Evolutionary conservation across 371 early-diverging fungal species (phyloP), one percentile per base, ranked within the genome.

Genomic region (Zancudomyces culisetae): DNA sequence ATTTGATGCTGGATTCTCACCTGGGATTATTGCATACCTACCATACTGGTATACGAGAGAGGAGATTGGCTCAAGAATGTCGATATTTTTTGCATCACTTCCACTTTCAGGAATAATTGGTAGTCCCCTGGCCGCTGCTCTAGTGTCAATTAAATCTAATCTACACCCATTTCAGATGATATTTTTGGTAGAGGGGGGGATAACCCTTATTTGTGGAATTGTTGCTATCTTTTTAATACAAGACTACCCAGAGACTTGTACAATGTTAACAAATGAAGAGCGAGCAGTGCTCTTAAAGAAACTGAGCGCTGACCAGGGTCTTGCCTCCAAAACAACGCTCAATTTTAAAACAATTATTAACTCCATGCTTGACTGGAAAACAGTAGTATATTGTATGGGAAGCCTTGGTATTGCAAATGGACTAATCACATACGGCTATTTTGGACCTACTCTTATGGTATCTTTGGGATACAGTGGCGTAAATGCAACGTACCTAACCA

Each of bases 51-150:
- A 66, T 43, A 54, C 57, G 1, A 58, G 60, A 54, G 30, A 29
- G 15, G 61, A 61, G 59, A 57, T 66, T 2, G 57, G 57, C 19
- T 60, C 56, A 18, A 63, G 68, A 24, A 45, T 67, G 12, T 30
- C 66, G 3, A 30, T 67, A 48, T 67, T 68, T 53, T 66, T 64
- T 35, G 60, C 66, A 0, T 55, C 57, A 0, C 57, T 60, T 4
- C 54, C 68, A 0, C 24, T 73, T 23, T 71, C 79, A 23, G 59
- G 73, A 3, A 62, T 70, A 24, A 61, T 79, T 21, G 80, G 78
- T 51, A 80, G 77, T 0, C 67, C 79, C 2, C 63, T 79, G 1
- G 68, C 76, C 2, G 74, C 76, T 45, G 79, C 73, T 6, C 66
- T 82, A 41, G 62, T 54, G 20, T 54, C 63, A 27, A 75, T 81